Conservation (phyloP, 1,139 yeast genomes). For the Yamadazyma sp. region DNA sequence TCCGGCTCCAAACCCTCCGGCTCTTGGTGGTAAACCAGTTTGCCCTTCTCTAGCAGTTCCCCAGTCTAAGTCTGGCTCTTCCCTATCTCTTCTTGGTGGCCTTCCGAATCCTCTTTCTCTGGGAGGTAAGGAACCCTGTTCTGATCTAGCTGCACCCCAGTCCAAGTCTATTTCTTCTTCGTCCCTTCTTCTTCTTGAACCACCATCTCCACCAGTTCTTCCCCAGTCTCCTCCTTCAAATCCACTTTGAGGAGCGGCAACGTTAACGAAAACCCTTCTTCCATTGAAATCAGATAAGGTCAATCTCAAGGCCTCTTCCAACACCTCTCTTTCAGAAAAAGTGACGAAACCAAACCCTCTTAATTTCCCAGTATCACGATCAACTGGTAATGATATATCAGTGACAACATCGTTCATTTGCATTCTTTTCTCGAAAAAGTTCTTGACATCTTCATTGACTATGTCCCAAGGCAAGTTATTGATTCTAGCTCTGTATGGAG, state of each 20-base stretch:
- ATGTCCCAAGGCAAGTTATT: constrained; percentile 86
- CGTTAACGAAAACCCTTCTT: constrained; percentile 78
- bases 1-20: constrained; percentile 34
- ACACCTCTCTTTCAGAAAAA: constrained; percentile 60
- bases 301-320: constrained; percentile 70
- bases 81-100: constrained; percentile 23
- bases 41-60: constrained; percentile 36
- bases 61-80: constrained; percentile 63
- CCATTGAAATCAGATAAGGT: constrained; percentile 67
- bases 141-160: constrained; percentile 50
- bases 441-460: constrained; percentile 61
- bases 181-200: constrained; percentile 38
- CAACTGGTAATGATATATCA: constrained; percentile 72
- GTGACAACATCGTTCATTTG: constrained; percentile 47
- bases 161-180: constrained; percentile 55
- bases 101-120: constrained; percentile 36
- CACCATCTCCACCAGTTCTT: constrained; percentile 40
- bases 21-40: constrained; percentile 39
- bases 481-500: constrained; percentile 89
- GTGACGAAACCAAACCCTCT: constrained; percentile 90
- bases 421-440: constrained; percentile 68
- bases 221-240: constrained; percentile 51
- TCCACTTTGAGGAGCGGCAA: constrained; percentile 79
- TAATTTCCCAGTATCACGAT: constrained; percentile 55
- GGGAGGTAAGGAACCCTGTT: constrained; percentile 34